These are phyloP conservation scores for Asterophora lycoperdoides DNA, from an alignment of 768 basidiomycete species.

Conservation along the genomic window DNA sequence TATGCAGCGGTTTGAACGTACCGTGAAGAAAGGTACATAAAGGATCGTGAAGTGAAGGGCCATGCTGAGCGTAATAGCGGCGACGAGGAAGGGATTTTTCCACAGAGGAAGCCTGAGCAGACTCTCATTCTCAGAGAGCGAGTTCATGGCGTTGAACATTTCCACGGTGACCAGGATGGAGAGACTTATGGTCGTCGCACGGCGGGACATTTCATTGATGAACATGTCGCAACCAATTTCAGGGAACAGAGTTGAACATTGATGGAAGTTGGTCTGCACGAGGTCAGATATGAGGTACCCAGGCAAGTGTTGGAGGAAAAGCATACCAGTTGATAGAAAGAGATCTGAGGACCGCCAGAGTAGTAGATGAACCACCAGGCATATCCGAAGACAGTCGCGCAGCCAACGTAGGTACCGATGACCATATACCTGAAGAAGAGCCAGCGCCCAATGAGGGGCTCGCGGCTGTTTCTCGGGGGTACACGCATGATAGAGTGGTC, in stretches of 20 bases:
- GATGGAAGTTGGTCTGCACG: slow-evolving; percentile 89
- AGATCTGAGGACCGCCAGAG: slow-evolving; percentile 84
- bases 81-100: slow-evolving; percentile 93
- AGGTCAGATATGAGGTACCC: background rate
- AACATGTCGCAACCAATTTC: slow-evolving; percentile 97
- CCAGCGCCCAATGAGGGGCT: slow-evolving; percentile 91
- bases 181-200: slow-evolving; percentile 92
- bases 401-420: slow-evolving; percentile 90
- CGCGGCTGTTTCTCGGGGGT: slow-evolving; percentile 84
- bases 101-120: slow-evolving; percentile 84
- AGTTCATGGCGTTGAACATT: slow-evolving; percentile 99
- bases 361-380: slow-evolving; percentile 99
- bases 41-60: slow-evolving; percentile 89
- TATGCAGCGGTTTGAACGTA: slow-evolving; percentile 33
- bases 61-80: slow-evolving; percentile 88
- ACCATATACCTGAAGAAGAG: slow-evolving; percentile 95
- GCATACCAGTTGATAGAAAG: slow-evolving; percentile 88
- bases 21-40: slow-evolving; percentile 96
- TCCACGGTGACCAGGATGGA: slow-evolving; percentile 95
- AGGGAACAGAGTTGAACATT: slow-evolving; percentile 79
- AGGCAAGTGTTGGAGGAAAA: slow-evolving; percentile 1
- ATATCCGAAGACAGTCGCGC: slow-evolving; percentile 94
- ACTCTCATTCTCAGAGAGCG: slow-evolving; percentile 95
- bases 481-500: slow-evolving; percentile 97
- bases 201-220: slow-evolving; percentile 77